A percentile compares a stretch with the other conserved stretches of the same genome.
Conservation (phyloP, 345 rosid genomes). For the Euphorbia tirucalli region DNA sequence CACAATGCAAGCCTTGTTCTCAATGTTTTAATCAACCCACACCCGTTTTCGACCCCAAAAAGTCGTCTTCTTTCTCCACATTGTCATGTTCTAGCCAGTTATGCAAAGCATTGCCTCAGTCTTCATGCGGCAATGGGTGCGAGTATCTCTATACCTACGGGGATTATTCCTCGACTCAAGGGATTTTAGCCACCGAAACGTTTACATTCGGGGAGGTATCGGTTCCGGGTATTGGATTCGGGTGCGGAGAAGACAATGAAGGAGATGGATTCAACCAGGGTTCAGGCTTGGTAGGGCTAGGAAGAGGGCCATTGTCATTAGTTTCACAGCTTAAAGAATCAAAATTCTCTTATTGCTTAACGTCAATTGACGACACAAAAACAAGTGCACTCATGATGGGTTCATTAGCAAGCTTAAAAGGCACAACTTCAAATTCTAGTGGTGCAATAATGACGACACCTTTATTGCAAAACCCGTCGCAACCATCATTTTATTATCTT, state of each 20-base stretch:
- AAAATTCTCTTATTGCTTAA: slow-evolving; percentile 76
- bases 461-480: slow-evolving; percentile 54
- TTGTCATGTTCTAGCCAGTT: slow-evolving; percentile 57
- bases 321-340: slow-evolving; percentile 75
- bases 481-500: slow-evolving; percentile 92
- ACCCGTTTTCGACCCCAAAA: slow-evolving; percentile 69
- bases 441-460: slow-evolving; percentile 43
- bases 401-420: slow-evolving; percentile 34
- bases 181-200: slow-evolving; percentile 58
- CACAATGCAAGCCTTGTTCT: slow-evolving; percentile 83
- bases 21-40: slow-evolving; percentile 71
- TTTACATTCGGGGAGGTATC: slow-evolving; percentile 60
- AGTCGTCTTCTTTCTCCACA: slow-evolving; percentile 59
- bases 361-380: slow-evolving; percentile 53
- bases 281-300: slow-evolving; percentile 87
- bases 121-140: slow-evolving; percentile 47
- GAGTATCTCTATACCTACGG: slow-evolving; percentile 77
- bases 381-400: slow-evolving; percentile 72
- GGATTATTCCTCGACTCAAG: slow-evolving; percentile 85
- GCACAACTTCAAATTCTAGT: slow-evolving; percentile 4
- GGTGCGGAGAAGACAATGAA: slow-evolving; percentile 77
- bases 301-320: slow-evolving; percentile 72
- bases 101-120: slow-evolving; percentile 52
- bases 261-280: slow-evolving; percentile 87
- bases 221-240: slow-evolving; percentile 58